Conservation (phyloP, 768 basidiomycete species). For the Ephemerocybe angulata region DNA sequence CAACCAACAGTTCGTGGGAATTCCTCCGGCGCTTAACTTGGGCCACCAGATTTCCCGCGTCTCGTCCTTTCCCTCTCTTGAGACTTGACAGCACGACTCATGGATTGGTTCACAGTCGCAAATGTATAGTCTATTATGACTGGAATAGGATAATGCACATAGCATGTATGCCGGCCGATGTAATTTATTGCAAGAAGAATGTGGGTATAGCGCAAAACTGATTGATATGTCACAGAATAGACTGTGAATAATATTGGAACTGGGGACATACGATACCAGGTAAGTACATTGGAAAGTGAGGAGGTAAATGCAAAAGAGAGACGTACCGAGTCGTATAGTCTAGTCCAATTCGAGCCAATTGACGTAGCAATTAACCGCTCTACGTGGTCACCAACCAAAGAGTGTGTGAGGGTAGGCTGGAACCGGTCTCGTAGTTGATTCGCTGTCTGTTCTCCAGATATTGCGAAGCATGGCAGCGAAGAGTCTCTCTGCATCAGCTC, state of each 20-base stretch:
- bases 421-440: constrained; percentile 87
- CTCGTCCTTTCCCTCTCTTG: too few relatives aligned
- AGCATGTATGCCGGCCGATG: too few relatives aligned
- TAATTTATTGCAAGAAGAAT: too few relatives aligned
- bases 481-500: constrained; percentile 54
- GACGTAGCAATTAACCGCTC: constrained; percentile 88
- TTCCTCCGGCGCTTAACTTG: too few relatives aligned
- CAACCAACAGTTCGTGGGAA: too few relatives aligned
- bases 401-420: constrained; percentile 85
- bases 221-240: constrained; percentile 63
- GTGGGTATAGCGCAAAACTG: too few relatives aligned
- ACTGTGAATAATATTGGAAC: constrained; percentile 95
- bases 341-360: constrained; percentile 90
- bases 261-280: constrained; percentile 28
- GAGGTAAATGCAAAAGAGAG: background rate
- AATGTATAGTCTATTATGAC: too few relatives aligned
- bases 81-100: too few relatives aligned
- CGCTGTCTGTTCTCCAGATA: constrained; percentile 89
- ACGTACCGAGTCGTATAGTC: constrained; percentile 90
- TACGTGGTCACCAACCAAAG: constrained; percentile 81
- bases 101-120: too few relatives aligned
- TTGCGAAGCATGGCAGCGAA: constrained; percentile 83
- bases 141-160: too few relatives aligned
- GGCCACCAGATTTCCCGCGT: too few relatives aligned
- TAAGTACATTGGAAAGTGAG: background rate